Conservation (phyloP, 2,329 filamentous ascomycete genomes). For the Colletotrichum costaricense region DNA sequence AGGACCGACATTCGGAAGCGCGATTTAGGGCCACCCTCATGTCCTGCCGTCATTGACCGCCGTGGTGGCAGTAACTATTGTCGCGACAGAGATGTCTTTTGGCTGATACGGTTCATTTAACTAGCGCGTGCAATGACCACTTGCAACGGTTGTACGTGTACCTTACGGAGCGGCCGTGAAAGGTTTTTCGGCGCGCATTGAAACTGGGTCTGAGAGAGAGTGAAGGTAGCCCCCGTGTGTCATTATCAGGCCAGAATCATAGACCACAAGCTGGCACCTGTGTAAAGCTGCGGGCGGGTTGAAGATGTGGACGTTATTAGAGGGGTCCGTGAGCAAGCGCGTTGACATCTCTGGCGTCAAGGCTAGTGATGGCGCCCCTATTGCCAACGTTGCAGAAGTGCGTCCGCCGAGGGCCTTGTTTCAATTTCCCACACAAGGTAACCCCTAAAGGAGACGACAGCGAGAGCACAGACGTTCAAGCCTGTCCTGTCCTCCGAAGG, state of each 20-base stretch:
- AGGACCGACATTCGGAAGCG: not conserved
- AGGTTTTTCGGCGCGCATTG: conserved; percentile 20
- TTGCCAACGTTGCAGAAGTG: conserved; percentile 30
- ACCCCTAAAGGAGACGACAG: conserved; percentile 30
- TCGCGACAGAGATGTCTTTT: not conserved
- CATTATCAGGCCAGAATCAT: conserved; percentile 27
- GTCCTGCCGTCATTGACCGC: not conserved
- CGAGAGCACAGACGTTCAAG: conserved; percentile 33
- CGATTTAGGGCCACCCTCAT: too few species aligned
- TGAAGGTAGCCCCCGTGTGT: conserved; percentile 15
- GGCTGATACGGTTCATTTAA: conserved; percentile 30
- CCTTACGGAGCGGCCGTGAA: conserved; percentile 27
- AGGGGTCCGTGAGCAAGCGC: conserved; percentile 16
- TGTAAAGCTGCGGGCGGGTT: conserved; percentile 17
- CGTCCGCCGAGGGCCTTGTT: conserved; percentile 30
- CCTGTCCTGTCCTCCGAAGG: conserved; percentile 13
- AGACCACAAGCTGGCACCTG: conserved; percentile 20
- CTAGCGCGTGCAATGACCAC: conserved; percentile 26
- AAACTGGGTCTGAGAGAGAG: conserved; percentile 20
- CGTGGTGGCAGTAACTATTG: not conserved
- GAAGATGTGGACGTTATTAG: conserved; percentile 1
- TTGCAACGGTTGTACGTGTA: not conserved
- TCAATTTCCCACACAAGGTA: conserved; percentile 32
- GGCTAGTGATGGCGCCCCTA: conserved; percentile 12
- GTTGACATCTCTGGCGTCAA: conserved; percentile 17